These are phyloP conservation scores for Volvariella surrecta DNA, from an alignment of 1,284 basidiomycete genomes.

Conservation along the genomic window DNA sequence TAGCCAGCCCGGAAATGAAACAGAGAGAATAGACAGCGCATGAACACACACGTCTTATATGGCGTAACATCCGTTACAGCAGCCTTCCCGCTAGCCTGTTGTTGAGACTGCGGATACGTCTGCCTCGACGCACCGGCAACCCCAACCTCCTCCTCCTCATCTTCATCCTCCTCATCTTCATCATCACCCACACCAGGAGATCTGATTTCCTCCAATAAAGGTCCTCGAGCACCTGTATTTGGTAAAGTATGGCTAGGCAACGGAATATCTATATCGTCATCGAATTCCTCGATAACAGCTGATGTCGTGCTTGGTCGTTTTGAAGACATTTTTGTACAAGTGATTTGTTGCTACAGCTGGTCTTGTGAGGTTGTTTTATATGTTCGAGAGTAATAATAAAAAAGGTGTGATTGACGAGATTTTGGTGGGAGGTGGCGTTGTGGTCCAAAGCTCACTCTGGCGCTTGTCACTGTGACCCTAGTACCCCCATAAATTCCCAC, in stretches of 20 bases:
- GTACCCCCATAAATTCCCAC: too few species aligned
- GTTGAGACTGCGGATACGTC: conserved; percentile 17
- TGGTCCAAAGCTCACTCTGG: too few species aligned
- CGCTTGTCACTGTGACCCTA: too few species aligned
- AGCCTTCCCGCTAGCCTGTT: conserved; percentile 18
- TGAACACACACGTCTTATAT: conserved; percentile 61
- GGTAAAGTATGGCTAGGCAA: conserved; percentile 58
- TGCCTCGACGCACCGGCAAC: conserved; percentile 44
- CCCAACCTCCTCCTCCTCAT: conserved; percentile 18
- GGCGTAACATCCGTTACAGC: conserved; percentile 66
- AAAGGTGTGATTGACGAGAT: too few species aligned
- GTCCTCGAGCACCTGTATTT: conserved; percentile 57
- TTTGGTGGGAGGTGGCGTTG: too few species aligned
- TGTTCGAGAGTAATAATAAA: too few species aligned
- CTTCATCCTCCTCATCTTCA: conserved; percentile 11
- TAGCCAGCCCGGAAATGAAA: conserved; percentile 4
- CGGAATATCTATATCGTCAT: conserved; percentile 84
- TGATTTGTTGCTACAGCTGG: too few species aligned
- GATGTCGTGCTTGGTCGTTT: too few species aligned
- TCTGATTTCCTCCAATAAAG: conserved; percentile 70
- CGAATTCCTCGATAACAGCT: conserved; percentile 63
- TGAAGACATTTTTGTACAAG: conserved; percentile 44
- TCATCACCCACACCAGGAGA: conserved; percentile 38
- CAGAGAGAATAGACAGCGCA: conserved; percentile 1
- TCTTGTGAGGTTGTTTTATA: too few species aligned